phyloP scores from a whole-genome alignment of 1,284 basidiomycete species.

The Moniliella sp. region DNA sequence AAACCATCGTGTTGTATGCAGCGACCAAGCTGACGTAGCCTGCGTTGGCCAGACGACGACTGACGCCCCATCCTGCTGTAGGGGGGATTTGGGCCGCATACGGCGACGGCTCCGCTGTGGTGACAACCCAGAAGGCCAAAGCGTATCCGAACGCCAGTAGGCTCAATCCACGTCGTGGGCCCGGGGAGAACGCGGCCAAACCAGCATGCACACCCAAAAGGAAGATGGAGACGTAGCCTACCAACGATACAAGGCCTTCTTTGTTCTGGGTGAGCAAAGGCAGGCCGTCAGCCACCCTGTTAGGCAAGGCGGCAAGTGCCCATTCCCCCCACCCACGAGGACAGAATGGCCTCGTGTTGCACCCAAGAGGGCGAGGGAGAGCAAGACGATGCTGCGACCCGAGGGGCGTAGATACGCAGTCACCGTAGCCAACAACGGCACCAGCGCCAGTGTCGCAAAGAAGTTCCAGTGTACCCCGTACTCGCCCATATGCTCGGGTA shows the following conservation, averaged over 20 bases:
- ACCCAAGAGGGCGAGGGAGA: conserved; percentile 40
- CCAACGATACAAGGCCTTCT: conserved; percentile 62
- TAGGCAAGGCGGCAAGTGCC: too few relatives aligned
- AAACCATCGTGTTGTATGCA: conserved; percentile 68
- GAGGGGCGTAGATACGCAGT: conserved; percentile 37
- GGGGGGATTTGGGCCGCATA: conserved; percentile 37
- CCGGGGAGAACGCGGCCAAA: conserved; percentile 54
- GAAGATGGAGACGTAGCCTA: conserved; percentile 73
- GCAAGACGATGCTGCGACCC: conserved; percentile 45
- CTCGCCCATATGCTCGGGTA: conserved; percentile 88
- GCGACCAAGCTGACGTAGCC: conserved; percentile 71
- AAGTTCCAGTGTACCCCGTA: conserved; percentile 98
- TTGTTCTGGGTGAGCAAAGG: conserved; percentile 46
- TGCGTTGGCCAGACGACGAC: conserved; percentile 41
- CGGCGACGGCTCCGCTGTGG: conserved; percentile 63
- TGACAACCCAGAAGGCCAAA: conserved; percentile 44
- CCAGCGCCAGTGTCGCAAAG: conserved; percentile 68
- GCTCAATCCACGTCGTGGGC: conserved; percentile 38
- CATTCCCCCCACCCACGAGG: neutral
- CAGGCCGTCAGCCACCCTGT: conserved; percentile 2
- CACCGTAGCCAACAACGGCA: conserved; percentile 54
- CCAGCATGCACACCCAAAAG: conserved; percentile 63
- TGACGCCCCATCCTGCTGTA: conserved; percentile 1
- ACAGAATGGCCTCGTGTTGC: neutral
- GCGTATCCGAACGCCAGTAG: conserved; percentile 4